Evolutionary conservation across 2,329 filamentous ascomycete species (phyloP), one percentile per base, ranked within the genome.

Genomic region (Sphaerulina musiva): DNA sequence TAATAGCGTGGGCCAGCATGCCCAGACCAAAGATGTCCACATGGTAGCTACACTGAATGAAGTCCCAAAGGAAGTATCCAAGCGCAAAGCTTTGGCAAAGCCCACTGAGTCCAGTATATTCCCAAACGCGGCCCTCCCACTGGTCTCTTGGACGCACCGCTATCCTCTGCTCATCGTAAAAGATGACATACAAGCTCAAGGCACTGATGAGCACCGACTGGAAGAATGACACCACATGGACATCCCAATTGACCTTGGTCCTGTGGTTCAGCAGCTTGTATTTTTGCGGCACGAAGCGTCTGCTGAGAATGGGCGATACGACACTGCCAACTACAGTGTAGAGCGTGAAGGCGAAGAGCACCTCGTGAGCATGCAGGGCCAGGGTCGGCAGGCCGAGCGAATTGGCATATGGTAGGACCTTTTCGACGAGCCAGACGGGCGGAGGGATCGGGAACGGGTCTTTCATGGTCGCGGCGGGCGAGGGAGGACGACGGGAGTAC

Each of bases 51-150:
- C 86, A 90, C 58, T 90, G 79, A 59, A 83, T 73, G 48, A 93
- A 71, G 67, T 95, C 89, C 87, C 87, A 95, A 48, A 92, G 71
- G 67, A 95, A 95, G 69, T 95, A 95, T 8, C 89, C 89, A 20
- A 83, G 78, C 1, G 87, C 88, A 62, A 91, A 78, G 8, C 83
- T 85, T 71, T 90, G 86, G 51, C 91, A 80, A 75, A 92, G 79
- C 42, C 84, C 87, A 32, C 78, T 76, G 12, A 78, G 80, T 31
- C 86, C 85, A 6, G 83, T 87, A 67, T 95, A 93, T 31, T 86
- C 88, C 80, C 85, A 91, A 23, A 93, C 58, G 46, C 68, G 57
- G 67, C 84, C 82, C 64, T 83, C 76, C 74, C 79, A 82, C 64
- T 80, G 74, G 81, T 89, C 87, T 45, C 53, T 46, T 31, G 51